Base-by-base conservation (phyloP, 495 filamentous ascomycete species). In the Penicillium alfredii region DNA sequence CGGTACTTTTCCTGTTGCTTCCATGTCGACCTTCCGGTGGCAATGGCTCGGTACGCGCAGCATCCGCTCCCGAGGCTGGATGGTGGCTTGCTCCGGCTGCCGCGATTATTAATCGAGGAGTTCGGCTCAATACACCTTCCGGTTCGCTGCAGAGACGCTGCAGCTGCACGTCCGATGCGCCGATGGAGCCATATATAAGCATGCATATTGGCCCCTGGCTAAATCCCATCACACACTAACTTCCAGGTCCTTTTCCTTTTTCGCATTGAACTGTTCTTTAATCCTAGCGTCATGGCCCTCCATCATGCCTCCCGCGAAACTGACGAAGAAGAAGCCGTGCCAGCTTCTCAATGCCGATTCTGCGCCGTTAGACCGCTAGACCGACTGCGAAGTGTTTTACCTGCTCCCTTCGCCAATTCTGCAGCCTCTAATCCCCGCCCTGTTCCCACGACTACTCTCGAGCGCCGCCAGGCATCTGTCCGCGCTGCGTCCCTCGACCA, bases 101-200 rank as follows among this genome's bases (percentile, higher is more conserved):
- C 31, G 42, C 33, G 47, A 51, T 55, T 55, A 51, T 31, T 55
- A 55, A 55, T 48, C 37, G 30, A 34, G 22, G 36, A 9, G 8
- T 8, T 14, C 13, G 36, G 32, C 36, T 38, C 17, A 40, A 20
- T 36, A 40, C 40, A 33, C 24, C 19, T 9, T 30, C 25, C 36
- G 38, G 43, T 47, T 47, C 27, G 38, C 33, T 33, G 33, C 16
- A 20, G 32, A 15, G 11, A 17, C 14, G 15, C 19, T 35, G 35
- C 26, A 44, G 34, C 20, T 17, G 38, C 46, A 24, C 32, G 21
- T 38, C 37, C 44, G 33, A 32, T 14, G 14, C 6, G 35, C 23
- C 17, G 12, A 23, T n/a, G 26, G 23, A 11, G 16, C 21, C 39
- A 35, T 38, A 47, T 40, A 40, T 30, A 43, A 37, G 30, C 34